phyloP scores from a whole-genome alignment of 78 protist genomes.

The Planoprotostelium fungivorum region DNA sequence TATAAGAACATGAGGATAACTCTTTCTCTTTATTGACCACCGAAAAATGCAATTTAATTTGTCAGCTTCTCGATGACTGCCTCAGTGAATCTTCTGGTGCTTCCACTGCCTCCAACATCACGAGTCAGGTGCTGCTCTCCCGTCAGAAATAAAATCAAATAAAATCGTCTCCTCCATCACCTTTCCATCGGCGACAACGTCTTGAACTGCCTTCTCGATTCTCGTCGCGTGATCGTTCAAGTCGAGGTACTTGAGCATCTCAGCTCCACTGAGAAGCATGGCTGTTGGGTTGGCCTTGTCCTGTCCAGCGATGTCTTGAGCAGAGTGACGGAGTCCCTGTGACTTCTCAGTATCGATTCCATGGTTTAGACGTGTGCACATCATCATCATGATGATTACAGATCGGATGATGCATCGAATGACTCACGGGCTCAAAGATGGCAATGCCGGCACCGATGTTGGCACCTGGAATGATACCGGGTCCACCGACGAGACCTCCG shows the following conservation, averaged over 20 bases:
- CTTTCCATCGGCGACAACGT: constrained; percentile 27
- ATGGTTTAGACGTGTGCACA: background rate
- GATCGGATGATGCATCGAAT: background rate
- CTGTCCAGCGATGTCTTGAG: constrained; percentile 74
- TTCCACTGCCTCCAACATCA: constrained; percentile 60
- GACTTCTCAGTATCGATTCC: no score
- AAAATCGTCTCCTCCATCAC: background rate
- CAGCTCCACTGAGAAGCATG: constrained; percentile 49
- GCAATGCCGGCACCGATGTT: constrained; percentile 71
- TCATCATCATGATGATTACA: no score
- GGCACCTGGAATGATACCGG: constrained; percentile 80
- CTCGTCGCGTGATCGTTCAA: constrained; percentile 33
- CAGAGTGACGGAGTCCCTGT: constrained; percentile 71
- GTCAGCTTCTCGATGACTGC: constrained; percentile 27
- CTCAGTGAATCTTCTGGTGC: constrained; percentile 51
- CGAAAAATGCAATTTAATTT: no score
- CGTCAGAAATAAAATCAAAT: background rate
- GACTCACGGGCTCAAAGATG: constrained; percentile 72
- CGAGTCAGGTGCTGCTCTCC: constrained; percentile 1
- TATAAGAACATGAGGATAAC: no score
- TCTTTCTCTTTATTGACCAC: no score
- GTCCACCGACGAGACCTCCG: constrained; percentile 87
- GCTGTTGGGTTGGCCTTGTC: constrained; percentile 83
- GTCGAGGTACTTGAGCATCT: constrained; percentile 73
- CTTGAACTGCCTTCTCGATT: constrained; percentile 53